Percentiles rank a stretch among this genome's conserved stretches.
These are phyloP conservation scores for Nemania sp. DNA, from an alignment of 2,329 filamentous ascomycete genomes.

Conservation along the genomic window DNA sequence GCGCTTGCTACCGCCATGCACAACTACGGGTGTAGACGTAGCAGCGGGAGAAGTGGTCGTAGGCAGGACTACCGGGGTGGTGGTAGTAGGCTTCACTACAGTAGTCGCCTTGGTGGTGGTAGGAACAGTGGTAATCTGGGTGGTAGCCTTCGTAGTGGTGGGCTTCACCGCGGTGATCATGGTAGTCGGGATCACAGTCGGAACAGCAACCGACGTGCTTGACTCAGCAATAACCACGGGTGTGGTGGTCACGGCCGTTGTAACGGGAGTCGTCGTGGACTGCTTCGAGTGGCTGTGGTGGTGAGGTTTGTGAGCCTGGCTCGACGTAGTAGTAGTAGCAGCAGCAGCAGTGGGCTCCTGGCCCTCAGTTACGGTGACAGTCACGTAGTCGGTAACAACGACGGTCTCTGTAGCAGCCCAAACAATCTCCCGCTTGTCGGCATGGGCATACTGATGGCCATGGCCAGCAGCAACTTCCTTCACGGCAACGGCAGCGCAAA, in stretches of 20 bases:
- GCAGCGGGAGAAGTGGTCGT: slow-evolving; percentile 18
- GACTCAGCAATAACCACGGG: slow-evolving; percentile 17
- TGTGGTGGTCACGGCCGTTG: slow-evolving; percentile 8
- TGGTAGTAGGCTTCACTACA: slow-evolving; percentile 9
- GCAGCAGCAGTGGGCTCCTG: slow-evolving; percentile 25
- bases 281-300: slow-evolving; percentile 18
- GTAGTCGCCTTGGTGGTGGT: slow-evolving; percentile 5
- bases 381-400: slow-evolving; percentile 38
- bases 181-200: slow-evolving; percentile 33
- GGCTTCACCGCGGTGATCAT: slow-evolving; percentile 33
- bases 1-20: slow-evolving; percentile 34
- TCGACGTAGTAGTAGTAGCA: slow-evolving; percentile 16
- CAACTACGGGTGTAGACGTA: slow-evolving; percentile 1
- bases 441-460: slow-evolving; percentile 38
- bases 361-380: slow-evolving; percentile 36
- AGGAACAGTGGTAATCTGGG: background rate
- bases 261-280: slow-evolving; percentile 3
- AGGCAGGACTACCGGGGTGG: background rate
- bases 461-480: slow-evolving; percentile 35
- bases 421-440: slow-evolving; percentile 36
- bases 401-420: slow-evolving; percentile 40
- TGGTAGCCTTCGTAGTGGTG: slow-evolving; percentile 13
- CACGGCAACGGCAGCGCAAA: slow-evolving; percentile 39
- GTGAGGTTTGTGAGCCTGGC: slow-evolving; percentile 8
- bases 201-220: slow-evolving; percentile 16